These are phyloP conservation scores for Cyberlindnera amylophila DNA, from an alignment of 805 yeast species.

Conservation along the genomic window DNA sequence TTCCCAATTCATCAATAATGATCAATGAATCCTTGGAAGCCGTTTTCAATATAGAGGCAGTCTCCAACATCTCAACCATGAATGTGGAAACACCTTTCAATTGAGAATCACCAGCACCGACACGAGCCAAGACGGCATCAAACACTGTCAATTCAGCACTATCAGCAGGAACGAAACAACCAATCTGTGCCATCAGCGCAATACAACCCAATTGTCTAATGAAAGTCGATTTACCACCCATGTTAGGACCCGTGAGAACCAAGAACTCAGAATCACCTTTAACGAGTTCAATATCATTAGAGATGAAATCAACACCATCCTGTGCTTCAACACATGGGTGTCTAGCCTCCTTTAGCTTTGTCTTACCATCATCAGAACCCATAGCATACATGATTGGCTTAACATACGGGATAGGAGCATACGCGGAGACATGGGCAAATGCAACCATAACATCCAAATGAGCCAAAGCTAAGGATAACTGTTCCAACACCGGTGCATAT, in stretches of 20 bases:
- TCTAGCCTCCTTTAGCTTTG: conserved; percentile 69
- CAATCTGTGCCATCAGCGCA: conserved; percentile 82
- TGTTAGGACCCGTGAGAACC: conserved; percentile 92
- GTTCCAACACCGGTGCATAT: conserved; percentile 73
- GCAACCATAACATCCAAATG: conserved; percentile 79
- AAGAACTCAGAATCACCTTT: conserved; percentile 61
- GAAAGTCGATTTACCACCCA: conserved; percentile 97
- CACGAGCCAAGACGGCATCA: conserved; percentile 91
- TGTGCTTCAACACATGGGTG: conserved; percentile 95
- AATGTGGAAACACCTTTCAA: conserved; percentile 95
- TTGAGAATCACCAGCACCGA: conserved; percentile 99
- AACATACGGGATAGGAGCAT: conserved; percentile 78
- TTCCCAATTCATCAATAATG: conserved; percentile 91
- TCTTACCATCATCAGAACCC: conserved; percentile 39
- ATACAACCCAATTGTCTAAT: conserved; percentile 87
- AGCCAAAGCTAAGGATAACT: conserved; percentile 59
- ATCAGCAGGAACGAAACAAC: conserved; percentile 80
- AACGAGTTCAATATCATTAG: conserved; percentile 77
- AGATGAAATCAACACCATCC: conserved; percentile 84
- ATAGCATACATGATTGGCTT: conserved; percentile 67
- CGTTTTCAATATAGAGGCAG: conserved; percentile 78
- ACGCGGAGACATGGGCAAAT: conserved; percentile 80
- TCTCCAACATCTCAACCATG: conserved; percentile 95
- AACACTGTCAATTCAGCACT: conserved; percentile 78
- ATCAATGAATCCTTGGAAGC: conserved; percentile 78